These are phyloP conservation scores for Polytrichum commune DNA, from an alignment of 225 moss, liverwort and hornwort species.

Conservation along the genomic window DNA sequence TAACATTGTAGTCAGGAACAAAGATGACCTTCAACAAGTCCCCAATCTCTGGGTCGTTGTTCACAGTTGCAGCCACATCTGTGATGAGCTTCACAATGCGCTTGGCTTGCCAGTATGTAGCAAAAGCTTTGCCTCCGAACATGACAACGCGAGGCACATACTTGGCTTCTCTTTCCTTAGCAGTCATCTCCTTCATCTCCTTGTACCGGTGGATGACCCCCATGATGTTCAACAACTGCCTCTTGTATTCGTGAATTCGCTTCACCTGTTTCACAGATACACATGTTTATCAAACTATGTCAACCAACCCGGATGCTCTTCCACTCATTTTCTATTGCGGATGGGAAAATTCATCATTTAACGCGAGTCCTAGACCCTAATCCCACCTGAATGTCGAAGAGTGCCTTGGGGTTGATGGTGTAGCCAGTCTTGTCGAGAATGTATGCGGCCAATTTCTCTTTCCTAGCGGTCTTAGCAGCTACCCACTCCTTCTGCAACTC, in stretches of 20 bases:
- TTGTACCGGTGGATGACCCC: conserved; percentile 89
- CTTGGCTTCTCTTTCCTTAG: conserved; percentile 61
- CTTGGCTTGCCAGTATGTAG: conserved; percentile 92
- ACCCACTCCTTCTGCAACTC: conserved; percentile 85
- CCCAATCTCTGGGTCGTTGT: conserved; percentile 83
- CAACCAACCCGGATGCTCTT: neutral
- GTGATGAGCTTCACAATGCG: conserved; percentile 89
- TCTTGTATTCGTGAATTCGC: conserved; percentile 96
- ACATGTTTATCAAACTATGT: neutral
- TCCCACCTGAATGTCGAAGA: conserved; percentile 92
- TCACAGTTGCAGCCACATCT: conserved; percentile 78
- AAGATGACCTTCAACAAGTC: conserved; percentile 95
- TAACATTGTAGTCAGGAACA: conserved; percentile 96
- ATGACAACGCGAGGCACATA: conserved; percentile 91
- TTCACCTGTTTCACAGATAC: conserved; percentile 58
- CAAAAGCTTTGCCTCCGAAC: conserved; percentile 97
- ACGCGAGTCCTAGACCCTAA: no score
- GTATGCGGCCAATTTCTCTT: conserved; percentile 75
- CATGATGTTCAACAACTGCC: conserved; percentile 89
- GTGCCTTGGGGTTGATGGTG: conserved; percentile 68
- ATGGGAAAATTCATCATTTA: no score
- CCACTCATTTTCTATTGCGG: no score
- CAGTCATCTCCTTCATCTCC: conserved; percentile 86
- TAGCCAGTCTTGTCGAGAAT: conserved; percentile 86
- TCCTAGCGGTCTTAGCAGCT: conserved; percentile 73